Percentiles rank a stretch among this genome's conserved stretches.
Evolutionary conservation across 148 eudicot species (phyloP).

Genomic region (Arctostaphylos glauca): DNA sequence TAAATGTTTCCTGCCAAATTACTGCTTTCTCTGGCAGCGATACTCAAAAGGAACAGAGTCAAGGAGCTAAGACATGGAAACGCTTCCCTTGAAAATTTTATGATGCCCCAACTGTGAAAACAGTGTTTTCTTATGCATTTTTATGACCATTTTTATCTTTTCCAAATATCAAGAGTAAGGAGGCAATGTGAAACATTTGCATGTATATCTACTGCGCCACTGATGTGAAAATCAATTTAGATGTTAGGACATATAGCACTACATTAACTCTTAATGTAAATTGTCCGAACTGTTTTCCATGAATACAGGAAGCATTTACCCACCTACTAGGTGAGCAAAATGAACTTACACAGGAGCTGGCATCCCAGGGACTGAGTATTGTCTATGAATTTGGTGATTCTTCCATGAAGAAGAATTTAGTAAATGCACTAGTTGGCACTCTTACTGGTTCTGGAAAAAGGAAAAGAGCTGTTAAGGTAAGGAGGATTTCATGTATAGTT

Average conservation of each 20-base stretch:
- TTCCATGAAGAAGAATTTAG: slow-evolving; percentile 76
- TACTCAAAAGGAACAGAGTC: background rate
- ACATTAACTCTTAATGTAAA: background rate
- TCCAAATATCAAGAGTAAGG: background rate
- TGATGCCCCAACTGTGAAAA: background rate
- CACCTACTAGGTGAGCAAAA: slow-evolving; percentile 89
- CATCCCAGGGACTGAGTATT: slow-evolving; percentile 97
- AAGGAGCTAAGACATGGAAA: background rate
- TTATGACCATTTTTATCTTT: background rate
- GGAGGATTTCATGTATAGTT: background rate
- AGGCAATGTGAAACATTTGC: background rate
- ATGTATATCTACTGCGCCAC: too few relatives aligned
- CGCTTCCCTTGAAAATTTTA: background rate
- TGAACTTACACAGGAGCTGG: slow-evolving; percentile 93
- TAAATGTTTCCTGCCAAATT: background rate
- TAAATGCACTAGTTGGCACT: slow-evolving; percentile 90
- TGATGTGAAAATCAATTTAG: background rate
- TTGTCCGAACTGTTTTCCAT: background rate
- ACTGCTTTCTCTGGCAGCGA: background rate
- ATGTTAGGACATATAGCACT: background rate
- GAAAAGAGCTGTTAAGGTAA: slow-evolving; percentile 90
- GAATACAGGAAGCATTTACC: slow-evolving; percentile 86
- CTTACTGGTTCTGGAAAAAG: slow-evolving; percentile 97
- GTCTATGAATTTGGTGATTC: slow-evolving; percentile 93
- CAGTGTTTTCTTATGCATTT: background rate